These are phyloP conservation scores for Brassica rapa DNA, from an alignment of 345 rosid species.

Conservation along the genomic window DNA sequence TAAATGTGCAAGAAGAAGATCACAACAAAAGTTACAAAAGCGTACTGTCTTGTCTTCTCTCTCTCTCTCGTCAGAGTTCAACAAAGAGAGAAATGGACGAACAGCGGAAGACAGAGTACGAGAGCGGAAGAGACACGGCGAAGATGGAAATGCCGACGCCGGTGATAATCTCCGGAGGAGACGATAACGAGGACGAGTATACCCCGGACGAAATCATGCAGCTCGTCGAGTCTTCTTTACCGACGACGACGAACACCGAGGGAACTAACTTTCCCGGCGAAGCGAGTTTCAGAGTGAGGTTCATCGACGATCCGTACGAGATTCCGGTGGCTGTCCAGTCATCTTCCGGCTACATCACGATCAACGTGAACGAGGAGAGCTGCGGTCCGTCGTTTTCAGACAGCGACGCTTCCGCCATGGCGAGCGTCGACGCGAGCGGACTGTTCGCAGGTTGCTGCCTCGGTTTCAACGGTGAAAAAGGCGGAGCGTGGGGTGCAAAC, in stretches of 20 bases:
- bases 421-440: constrained; percentile 64
- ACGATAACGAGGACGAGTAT: constrained; percentile 43
- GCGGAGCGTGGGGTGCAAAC: constrained; percentile 42
- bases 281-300: constrained; percentile 51
- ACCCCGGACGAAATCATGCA: constrained; percentile 52
- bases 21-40: background rate
- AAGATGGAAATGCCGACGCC: constrained; percentile 29
- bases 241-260: constrained; percentile 12
- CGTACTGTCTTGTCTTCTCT: background rate
- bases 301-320: constrained; percentile 69
- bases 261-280: background rate
- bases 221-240: constrained; percentile 52
- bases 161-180: constrained; percentile 11
- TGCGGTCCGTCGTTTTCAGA: constrained; percentile 88
- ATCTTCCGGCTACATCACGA: constrained; percentile 66
- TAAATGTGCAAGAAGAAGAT: background rate
- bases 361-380: constrained; percentile 85
- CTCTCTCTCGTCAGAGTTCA: background rate
- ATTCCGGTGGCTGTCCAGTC: constrained; percentile 51
- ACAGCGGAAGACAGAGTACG: constrained; percentile 32
- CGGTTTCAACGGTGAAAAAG: background rate
- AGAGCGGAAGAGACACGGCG: background rate
- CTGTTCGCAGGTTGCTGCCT: constrained; percentile 8
- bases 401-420: constrained; percentile 70
- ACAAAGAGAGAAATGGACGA: constrained; percentile 43